Conservation (phyloP, 768 basidiomycete genomes). For the Lentinula guzmanii region DNA sequence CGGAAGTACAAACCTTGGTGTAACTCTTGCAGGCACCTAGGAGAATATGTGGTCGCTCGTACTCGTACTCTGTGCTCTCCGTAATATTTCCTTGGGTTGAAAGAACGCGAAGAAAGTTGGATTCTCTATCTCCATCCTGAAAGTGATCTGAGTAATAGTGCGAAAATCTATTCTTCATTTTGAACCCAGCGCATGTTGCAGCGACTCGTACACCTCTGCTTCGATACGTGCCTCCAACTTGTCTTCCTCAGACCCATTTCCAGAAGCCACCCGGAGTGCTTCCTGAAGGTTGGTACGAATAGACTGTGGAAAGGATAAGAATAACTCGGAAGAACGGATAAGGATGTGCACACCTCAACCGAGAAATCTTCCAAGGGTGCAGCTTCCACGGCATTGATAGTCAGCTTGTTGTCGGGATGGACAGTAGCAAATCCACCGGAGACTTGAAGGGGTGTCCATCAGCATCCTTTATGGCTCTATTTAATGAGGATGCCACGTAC, state of each 20-base stretch:
- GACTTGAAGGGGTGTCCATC: constrained; percentile 38
- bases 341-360: constrained; percentile 54
- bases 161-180: constrained; percentile 22
- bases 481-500: constrained; percentile 40
- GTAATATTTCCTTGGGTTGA: background rate
- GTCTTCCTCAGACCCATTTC: constrained; percentile 87
- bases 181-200: constrained; percentile 75
- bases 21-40: background rate
- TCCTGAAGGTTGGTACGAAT: constrained; percentile 87
- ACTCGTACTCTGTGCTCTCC: background rate
- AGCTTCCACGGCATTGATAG: constrained; percentile 96
- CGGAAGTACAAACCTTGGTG: background rate
- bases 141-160: background rate
- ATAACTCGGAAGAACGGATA: background rate
- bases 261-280: constrained; percentile 72
- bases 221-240: constrained; percentile 93
- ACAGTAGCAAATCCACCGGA: constrained; percentile 97
- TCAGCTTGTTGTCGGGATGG: constrained; percentile 94
- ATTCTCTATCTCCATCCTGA: background rate
- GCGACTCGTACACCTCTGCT: constrained; percentile 92
- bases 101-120: background rate
- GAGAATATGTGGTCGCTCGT: background rate
- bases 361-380: constrained; percentile 91
- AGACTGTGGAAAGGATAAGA: constrained; percentile 46
- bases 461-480: background rate